Evolutionary conservation across 768 basidiomycete species (phyloP).

Genomic region (Chalciporus chontae): DNA sequence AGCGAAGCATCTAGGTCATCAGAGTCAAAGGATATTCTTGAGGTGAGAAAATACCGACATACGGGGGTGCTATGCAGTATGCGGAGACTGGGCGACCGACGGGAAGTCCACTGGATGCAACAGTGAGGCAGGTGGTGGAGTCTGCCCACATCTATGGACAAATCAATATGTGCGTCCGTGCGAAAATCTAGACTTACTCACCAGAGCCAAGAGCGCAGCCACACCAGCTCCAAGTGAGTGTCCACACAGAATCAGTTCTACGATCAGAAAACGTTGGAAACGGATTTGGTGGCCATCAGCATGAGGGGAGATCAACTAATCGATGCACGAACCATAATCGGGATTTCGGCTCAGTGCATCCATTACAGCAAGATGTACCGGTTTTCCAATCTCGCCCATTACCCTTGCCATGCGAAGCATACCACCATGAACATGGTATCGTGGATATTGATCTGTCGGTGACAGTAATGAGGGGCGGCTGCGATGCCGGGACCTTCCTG

Average conservation of each 20-base stretch:
- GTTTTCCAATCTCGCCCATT: constrained; percentile 75
- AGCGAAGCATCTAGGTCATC: constrained; percentile 48
- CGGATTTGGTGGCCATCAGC: too few species aligned
- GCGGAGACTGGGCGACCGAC: constrained; percentile 62
- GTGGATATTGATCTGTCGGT: constrained; percentile 19
- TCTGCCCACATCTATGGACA: constrained; percentile 76
- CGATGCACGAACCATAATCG: constrained; percentile 57
- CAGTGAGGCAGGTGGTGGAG: constrained; percentile 69
- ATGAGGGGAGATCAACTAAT: not conserved
- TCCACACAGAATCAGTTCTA: constrained; percentile 74
- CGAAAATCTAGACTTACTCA: constrained; percentile 30
- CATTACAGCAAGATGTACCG: constrained; percentile 71
- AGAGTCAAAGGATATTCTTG: not conserved
- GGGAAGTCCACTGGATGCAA: constrained; percentile 67
- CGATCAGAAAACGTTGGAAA: constrained; percentile 4
- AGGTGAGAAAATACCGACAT: constrained; percentile 24
- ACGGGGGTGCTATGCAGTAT: constrained; percentile 82
- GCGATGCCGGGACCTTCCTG: constrained; percentile 22
- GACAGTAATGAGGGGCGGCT: constrained; percentile 24
- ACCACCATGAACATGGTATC: constrained; percentile 73
- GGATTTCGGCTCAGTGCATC: constrained; percentile 67
- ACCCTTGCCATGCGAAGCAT: constrained; percentile 76
- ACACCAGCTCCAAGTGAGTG: constrained; percentile 86
- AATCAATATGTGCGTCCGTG: not conserved
- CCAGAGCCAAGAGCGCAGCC: constrained; percentile 69